Evolutionary conservation across 192 early-diverging fungal genomes (phyloP), one percentile per base, ranked within the genome.

Genomic region (Gaertneriomyces sp.): DNA sequence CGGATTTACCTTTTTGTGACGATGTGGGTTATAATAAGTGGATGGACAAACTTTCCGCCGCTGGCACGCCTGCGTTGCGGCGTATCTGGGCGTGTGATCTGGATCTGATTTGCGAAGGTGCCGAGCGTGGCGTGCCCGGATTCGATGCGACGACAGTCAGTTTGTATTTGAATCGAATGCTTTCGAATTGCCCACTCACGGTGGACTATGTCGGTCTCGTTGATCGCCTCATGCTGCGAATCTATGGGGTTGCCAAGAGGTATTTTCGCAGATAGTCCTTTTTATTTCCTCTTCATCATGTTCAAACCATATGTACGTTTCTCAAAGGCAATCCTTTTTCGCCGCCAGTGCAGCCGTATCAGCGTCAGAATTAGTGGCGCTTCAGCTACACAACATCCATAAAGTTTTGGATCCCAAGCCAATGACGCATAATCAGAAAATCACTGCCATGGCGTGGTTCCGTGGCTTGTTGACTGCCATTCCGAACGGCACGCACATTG

Each of bases 381-480:
- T 49, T n/a, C 62, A 53, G 42, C 42, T 53, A 17, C 5, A n/a
- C 7, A 42, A 20, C 19, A 64, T 64, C 14, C 33, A 20, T 38
- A 53, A 6, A n/a, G 19, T 33, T 46, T 12, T 63, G 8, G 16
- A 50, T 7, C 0, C 33, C 11, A 39, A 8, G 6, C 14, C 42
- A 7, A 51, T 63, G 8, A 39, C 42, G 4, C 39, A 66, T 52
- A 42, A 66, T 56, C 40, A 57, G 39, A 66, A 66, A 40, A 6
- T 44, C 10, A 44, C 56, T 20, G n/a, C n/a, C 6, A 14, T 57
- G 1, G 25, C 17, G 5, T 66, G 64, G 64, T 58, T 56, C 40
- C n/a, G 53, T 12, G 51, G 53, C 4, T 51, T 64, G 3, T 9
- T 64, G 9, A 45, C 39, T 38, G 38, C 17, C 55, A 57, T 57